Evolutionary conservation across 495 filamentous ascomycete genomes (phyloP), one percentile per base, ranked within the genome.

Genomic region (Hypoxylon fuscum): DNA sequence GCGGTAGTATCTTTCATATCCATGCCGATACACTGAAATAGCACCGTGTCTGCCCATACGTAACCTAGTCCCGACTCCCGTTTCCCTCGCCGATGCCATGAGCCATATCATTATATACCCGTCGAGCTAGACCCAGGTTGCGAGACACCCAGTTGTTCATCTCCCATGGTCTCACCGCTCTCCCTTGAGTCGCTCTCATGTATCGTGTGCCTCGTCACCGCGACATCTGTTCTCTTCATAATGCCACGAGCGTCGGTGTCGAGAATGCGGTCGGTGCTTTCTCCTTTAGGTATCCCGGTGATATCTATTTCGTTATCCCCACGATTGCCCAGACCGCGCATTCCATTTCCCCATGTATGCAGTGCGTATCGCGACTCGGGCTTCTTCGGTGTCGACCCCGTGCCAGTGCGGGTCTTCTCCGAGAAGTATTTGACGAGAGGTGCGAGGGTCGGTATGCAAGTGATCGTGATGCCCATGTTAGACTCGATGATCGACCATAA

Each of bases 401-500:
- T 40, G 1, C 47, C 35, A 9, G 51, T 56, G 23, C 55, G 44
- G 2, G 59, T 59, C 15, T 76, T 70, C 20, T 74, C 72, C 43
- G 58, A 60, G 54, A 80, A 77, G 61, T 79, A 74, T 34, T 71
- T 75, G 68, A 83, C 72, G 21, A 83, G 70, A 8, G 81, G 81
- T 0, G 79, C 77, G 56, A 82, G 77, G 12, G 80, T 77, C 23
- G 80, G 81, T 21, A 85, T 67, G 61, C 73, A 81, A 35, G 76
- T 63, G 48, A 81, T 70, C 20, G 81, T 77, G 18, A 82, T 74
- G 5, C 81, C 82, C 1, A 85, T 68, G 59, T 79, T 80, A 62
- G 75, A 74, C 52, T 84, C 82, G 5, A 84, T 69, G 5, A 71
- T 59, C 11, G 81, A 84, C 81, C 81, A 84, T 14, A 78, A 70